A percentile compares a stretch with the other conserved stretches of the same genome.
Conservation (phyloP, 2,329 filamentous ascomycete genomes). For the Pyricularia sp. region DNA sequence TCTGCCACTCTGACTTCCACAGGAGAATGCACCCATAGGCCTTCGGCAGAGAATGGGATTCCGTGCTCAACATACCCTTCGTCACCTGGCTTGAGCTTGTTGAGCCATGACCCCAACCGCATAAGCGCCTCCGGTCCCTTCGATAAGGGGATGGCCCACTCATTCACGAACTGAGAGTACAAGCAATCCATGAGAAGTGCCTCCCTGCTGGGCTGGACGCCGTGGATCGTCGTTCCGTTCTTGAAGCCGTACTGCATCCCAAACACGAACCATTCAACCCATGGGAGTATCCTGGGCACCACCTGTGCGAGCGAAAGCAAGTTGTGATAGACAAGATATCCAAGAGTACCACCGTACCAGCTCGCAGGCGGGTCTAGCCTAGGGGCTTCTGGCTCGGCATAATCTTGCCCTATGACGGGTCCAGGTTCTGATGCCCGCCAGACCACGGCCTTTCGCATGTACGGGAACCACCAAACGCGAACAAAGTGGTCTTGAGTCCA, state of each 20-base stretch:
- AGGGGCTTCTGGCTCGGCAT: slow-evolving; percentile 1
- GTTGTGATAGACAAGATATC: slow-evolving; percentile 88
- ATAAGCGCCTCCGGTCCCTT: slow-evolving; percentile 80
- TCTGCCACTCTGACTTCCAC: slow-evolving; percentile 70
- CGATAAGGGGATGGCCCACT: slow-evolving; percentile 86
- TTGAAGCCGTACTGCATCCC: slow-evolving; percentile 92
- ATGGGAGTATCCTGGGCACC: slow-evolving; percentile 70
- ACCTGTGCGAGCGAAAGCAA: slow-evolving; percentile 73
- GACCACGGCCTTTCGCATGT: slow-evolving; percentile 76
- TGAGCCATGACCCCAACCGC: slow-evolving; percentile 80
- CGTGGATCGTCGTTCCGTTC: slow-evolving; percentile 49
- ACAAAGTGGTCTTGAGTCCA: slow-evolving; percentile 87
- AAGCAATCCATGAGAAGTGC: slow-evolving; percentile 94
- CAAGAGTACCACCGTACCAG: slow-evolving; percentile 75
- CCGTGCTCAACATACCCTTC: slow-evolving; percentile 44
- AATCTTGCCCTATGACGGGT: slow-evolving; percentile 26
- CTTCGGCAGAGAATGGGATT: slow-evolving; percentile 61
- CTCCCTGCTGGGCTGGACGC: slow-evolving; percentile 68
- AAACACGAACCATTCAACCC: slow-evolving; percentile 93
- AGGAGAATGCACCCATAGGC: slow-evolving; percentile 67
- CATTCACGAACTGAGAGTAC: slow-evolving; percentile 97
- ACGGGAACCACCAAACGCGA: slow-evolving; percentile 95
- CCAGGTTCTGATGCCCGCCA: slow-evolving; percentile 81
- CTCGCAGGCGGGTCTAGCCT: slow-evolving; percentile 46
- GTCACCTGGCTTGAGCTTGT: slow-evolving; percentile 48